Conservation (phyloP, 257 asterid genomes). For the Ajuga chamaepitys region DNA sequence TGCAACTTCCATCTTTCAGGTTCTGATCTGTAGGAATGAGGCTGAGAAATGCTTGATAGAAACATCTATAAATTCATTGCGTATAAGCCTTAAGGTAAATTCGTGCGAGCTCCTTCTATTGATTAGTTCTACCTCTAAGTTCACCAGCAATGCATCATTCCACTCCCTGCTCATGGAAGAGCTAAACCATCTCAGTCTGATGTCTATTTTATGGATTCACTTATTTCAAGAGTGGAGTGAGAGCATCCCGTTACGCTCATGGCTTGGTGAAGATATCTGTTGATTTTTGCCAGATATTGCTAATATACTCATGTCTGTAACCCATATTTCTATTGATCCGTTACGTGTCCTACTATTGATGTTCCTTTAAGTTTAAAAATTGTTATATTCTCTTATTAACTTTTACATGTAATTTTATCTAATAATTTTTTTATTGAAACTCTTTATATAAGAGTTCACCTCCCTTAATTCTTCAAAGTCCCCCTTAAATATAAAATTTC, state of each 20-base stretch:
- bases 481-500: no score
- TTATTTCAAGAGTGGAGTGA: background rate
- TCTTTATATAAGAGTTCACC: no score
- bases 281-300: background rate
- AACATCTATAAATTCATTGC: conserved; percentile 90
- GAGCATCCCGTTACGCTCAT: background rate
- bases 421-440: no score
- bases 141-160: conserved; percentile 3
- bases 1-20: conserved; percentile 44
- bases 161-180: background rate
- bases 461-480: no score
- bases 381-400: background rate
- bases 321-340: background rate
- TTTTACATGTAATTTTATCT: no score
- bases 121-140: background rate
- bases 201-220: background rate
- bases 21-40: conserved; percentile 86
- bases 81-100: conserved; percentile 93
- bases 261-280: background rate
- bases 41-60: conserved; percentile 98
- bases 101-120: conserved; percentile 9
- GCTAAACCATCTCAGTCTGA: background rate
- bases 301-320: background rate
- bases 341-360: background rate
- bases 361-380: background rate